Evolutionary conservation across 306 rosid species (phyloP), one percentile per base, ranked within the genome.

Genomic region (Glycine tomentella): DNA sequence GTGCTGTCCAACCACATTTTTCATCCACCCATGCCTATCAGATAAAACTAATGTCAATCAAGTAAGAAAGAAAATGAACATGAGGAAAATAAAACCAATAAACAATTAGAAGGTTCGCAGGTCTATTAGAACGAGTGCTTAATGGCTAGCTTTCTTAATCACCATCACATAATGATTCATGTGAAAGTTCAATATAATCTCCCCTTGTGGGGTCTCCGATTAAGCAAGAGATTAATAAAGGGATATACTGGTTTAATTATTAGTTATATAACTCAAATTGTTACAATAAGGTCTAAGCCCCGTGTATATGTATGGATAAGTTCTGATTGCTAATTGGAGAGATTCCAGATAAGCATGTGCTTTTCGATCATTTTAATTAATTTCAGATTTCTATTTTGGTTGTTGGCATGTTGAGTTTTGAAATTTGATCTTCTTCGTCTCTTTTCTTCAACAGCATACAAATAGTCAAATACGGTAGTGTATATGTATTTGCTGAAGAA

Each of bases 11-110:
- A 45, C 36, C 53, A 5, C 33, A 9, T 5, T 46, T 70, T 80
- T n/a, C 63, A 45, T 50, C 4, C 38, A 3, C 4, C 38, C 38
- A 34, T 34, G 57, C 70, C 51, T 33, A 15, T 48, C 11, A 33
- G 11, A 59, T 61, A 8, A 61, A 36, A 46, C 9, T 36, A 58
- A 65, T 11, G 20, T 49, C 44, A 79, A 79, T 70, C 53, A 78
- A 17, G 14, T 56, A 38, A 20, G 11, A 53, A 12, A 40, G 63
- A 67, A 34, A 53, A 66, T 17, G 55, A 78, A 16, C 46, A 9
- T 42, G 48, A 15, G 34, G 17, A 20, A 44, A 42, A 49, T 69
- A 63, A 62, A 31, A 5, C 5, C 25, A 13, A n/a, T 1, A 48
- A 11, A 33, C n/a, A 53, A 66, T 1, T 50, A 78, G 20, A 59